These are phyloP conservation scores for Jatropha curcas DNA, from an alignment of 345 rosid species.

Conservation along the genomic window DNA sequence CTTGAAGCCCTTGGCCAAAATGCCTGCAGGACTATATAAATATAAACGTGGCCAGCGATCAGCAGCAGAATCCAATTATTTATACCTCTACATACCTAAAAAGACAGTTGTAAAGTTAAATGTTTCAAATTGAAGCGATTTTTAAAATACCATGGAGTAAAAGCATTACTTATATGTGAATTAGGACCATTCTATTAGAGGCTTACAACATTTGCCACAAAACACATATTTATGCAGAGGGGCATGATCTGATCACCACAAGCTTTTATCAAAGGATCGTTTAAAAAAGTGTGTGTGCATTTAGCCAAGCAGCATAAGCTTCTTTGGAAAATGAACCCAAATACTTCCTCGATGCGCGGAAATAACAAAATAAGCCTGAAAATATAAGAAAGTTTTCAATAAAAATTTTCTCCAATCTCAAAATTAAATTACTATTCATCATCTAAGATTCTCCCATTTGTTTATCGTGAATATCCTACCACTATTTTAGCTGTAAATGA, in stretches of 20 bases:
- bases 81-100: conserved; percentile 96
- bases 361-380: conserved; percentile 92
- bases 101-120: conserved; percentile 23
- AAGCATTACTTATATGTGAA: too few species aligned
- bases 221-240: conserved; percentile 28
- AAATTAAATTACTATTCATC: too few species aligned
- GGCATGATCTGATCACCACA: conserved; percentile 22
- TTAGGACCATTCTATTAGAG: too few species aligned
- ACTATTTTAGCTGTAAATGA: not conserved
- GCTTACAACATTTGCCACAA: conserved; percentile 9
- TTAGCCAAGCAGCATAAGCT: conserved; percentile 87
- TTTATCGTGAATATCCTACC: not conserved
- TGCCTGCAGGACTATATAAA: conserved; percentile 98
- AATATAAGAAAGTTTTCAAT: conserved; percentile 16
- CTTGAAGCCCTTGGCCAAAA: conserved; percentile 99
- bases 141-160: too few species aligned
- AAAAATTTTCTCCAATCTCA: not conserved
- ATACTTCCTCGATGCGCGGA: conserved; percentile 96
- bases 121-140: too few species aligned
- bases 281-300: conserved; percentile 85
- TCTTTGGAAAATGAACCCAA: conserved; percentile 90
- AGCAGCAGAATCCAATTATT: conserved; percentile 98
- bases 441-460: not conserved
- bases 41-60: conserved; percentile 94
- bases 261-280: conserved; percentile 93